phyloP scores from a whole-genome alignment of 305 asterid species.

The Solanum chacoense region DNA sequence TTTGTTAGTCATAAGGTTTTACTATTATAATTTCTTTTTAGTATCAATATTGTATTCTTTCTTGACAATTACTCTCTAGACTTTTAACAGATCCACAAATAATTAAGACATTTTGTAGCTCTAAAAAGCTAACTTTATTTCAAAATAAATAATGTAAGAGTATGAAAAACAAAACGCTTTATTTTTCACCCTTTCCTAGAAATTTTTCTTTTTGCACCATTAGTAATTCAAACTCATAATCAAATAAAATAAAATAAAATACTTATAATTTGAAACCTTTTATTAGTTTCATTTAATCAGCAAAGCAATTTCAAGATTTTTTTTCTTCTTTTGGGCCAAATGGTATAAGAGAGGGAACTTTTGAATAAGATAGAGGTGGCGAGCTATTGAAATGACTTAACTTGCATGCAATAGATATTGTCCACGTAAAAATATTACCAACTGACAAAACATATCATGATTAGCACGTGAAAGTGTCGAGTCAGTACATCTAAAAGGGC shows the following conservation, averaged over 20 bases:
- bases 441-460: not conserved
- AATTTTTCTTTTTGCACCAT: not conserved
- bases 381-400: not conserved
- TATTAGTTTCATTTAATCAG: not conserved
- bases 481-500: not conserved
- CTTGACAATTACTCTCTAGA: not conserved
- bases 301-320: not conserved
- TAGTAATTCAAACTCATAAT: not conserved
- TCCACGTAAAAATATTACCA: not conserved
- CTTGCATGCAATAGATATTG: not conserved
- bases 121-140: not conserved
- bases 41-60: not conserved
- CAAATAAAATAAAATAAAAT: not conserved
- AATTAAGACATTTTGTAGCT: not conserved
- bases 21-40: not conserved
- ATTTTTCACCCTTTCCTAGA: not conserved
- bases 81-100: not conserved
- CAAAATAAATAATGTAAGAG: not conserved
- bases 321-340: not conserved
- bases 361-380: not conserved
- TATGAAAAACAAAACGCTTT: not conserved
- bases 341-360: not conserved
- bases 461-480: not conserved
- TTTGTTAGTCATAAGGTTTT: not conserved
- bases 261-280: not conserved